Base-by-base conservation (phyloP, 805 yeast genomes). In the Zygoascus tannicola region DNA sequence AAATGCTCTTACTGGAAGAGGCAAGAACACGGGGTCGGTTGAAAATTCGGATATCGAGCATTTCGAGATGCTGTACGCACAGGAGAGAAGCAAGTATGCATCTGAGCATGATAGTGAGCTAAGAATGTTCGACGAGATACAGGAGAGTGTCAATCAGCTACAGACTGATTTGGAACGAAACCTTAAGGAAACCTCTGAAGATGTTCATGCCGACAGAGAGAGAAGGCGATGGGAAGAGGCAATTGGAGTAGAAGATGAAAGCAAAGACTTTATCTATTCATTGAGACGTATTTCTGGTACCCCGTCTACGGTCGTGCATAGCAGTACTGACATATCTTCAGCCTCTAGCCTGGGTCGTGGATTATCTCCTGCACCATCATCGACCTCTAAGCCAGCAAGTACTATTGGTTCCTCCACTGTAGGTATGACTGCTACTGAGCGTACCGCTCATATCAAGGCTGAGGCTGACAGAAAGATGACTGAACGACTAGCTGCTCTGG, bases 1-100 rank as follows among this genome's bases (percentile, higher is more conserved):
- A 94, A 94, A 95, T 22, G 85, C 90, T 3, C 73, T 90, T 55
- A 88, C 97, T 0, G 96, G 96, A 4, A 81, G 79, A 55, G 30
- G 30, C 12, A 68, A 75, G 5, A 66, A 70, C 2, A 64, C 71
- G 5, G 66, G 66, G 26, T 60, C 67, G 35, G 71, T 69, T 20
- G 61, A 55, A 12, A 67, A 62, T 5, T 46, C 58, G 4, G 67
- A 66, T 2, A 70, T 74, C 53, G 76, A 77, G 33, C 74, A 70
- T 42, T 73, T 76, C 41, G 85, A 80, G 48, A 60, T 66, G 4
- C 65, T 68, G 40, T 44, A 44, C 22, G 42, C 49, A 16, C 44
- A 46, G 32, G 72, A 69, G 46, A 81, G 76, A 40, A 68, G 71
- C 18, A 65, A 62, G 20, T 73, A 80, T n/a, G 70, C 69, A 32